Evolutionary conservation across 2,329 filamentous ascomycete species (phyloP).

Genomic region (Fusarium torulosum): DNA sequence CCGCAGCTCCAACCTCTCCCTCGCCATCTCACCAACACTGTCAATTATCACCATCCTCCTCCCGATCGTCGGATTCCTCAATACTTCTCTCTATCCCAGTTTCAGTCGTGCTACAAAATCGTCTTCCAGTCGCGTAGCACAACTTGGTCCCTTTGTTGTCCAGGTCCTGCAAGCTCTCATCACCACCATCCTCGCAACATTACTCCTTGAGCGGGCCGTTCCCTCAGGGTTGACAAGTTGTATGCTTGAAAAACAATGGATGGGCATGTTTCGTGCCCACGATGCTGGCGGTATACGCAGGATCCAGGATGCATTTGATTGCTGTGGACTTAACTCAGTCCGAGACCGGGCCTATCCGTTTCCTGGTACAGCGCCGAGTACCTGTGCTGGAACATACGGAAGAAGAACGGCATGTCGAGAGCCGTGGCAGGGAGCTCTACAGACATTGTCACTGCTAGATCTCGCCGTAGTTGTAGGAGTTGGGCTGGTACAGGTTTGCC

Average conservation of each 20-base stretch:
- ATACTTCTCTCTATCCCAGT: constrained; percentile 53
- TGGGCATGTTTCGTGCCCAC: constrained; percentile 63
- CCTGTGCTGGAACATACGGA: constrained; percentile 62
- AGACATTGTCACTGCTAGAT: constrained; percentile 65
- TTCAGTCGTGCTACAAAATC: constrained; percentile 47
- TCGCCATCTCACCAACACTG: constrained; percentile 54
- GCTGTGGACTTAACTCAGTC: constrained; percentile 72
- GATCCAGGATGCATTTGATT: constrained; percentile 75
- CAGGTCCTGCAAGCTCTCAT: constrained; percentile 60
- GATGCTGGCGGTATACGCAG: constrained; percentile 63
- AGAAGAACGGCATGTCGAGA: constrained; percentile 62
- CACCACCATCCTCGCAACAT: constrained; percentile 59
- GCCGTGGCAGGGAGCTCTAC: constrained; percentile 69
- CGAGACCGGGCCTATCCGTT: constrained; percentile 75
- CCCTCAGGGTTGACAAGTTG: constrained; percentile 60
- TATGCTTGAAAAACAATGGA: constrained; percentile 69
- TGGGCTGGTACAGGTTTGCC: constrained; percentile 67
- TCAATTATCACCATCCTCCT: constrained; percentile 57
- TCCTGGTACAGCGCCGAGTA: constrained; percentile 48
- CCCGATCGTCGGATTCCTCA: constrained; percentile 56
- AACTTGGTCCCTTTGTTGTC: constrained; percentile 52
- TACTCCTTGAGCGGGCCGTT: constrained; percentile 54
- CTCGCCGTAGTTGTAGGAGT: constrained; percentile 66
- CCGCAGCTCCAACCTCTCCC: constrained; percentile 55
- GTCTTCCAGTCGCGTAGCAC: constrained; percentile 37